Percentiles rank a stretch among this genome's conserved stretches.
These are phyloP conservation scores for Aspergillus carbonarius DNA, from an alignment of 2,329 filamentous ascomycete species.

Conservation along the genomic window DNA sequence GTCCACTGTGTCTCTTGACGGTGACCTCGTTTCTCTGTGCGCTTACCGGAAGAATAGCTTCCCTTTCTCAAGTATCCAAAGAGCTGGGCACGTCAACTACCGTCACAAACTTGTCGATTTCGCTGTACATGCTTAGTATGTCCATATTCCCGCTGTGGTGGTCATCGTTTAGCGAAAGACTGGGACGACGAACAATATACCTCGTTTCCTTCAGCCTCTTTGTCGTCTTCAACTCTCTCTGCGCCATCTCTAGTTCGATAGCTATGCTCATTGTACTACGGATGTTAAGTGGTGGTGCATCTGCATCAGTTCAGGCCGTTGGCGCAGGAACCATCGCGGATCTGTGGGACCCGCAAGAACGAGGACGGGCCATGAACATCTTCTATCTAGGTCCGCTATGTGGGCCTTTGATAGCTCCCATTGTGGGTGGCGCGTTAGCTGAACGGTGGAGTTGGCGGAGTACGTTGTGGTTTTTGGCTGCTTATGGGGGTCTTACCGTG, in stretches of 20 bases:
- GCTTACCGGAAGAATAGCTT: conserved; percentile 52
- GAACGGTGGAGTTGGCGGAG: conserved; percentile 70
- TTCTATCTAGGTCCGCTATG: conserved; percentile 79
- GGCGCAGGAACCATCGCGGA: conserved; percentile 82
- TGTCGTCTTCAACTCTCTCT: conserved; percentile 67
- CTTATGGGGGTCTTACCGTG: conserved; percentile 59
- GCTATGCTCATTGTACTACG: conserved; percentile 76
- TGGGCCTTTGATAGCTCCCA: conserved; percentile 72
- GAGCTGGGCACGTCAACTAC: conserved; percentile 64
- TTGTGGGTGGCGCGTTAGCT: conserved; percentile 72
- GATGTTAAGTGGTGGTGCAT: conserved; percentile 70
- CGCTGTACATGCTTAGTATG: conserved; percentile 80
- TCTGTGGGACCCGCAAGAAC: conserved; percentile 70
- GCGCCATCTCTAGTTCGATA: conserved; percentile 68
- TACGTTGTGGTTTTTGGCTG: conserved; percentile 74
- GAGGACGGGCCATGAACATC: conserved; percentile 76
- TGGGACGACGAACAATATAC: conserved; percentile 76
- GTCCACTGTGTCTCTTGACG: conserved; percentile 30
- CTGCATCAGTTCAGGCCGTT: conserved; percentile 78
- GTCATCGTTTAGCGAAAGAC: conserved; percentile 73
- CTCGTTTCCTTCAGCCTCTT: conserved; percentile 72
- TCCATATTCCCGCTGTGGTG: conserved; percentile 84
- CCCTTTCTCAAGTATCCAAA: conserved; percentile 62
- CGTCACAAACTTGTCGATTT: conserved; percentile 71
- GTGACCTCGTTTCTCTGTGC: not conserved